These are phyloP conservation scores for Botrytis fabae DNA, from an alignment of 2,329 filamentous ascomycete genomes.

Conservation along the genomic window DNA sequence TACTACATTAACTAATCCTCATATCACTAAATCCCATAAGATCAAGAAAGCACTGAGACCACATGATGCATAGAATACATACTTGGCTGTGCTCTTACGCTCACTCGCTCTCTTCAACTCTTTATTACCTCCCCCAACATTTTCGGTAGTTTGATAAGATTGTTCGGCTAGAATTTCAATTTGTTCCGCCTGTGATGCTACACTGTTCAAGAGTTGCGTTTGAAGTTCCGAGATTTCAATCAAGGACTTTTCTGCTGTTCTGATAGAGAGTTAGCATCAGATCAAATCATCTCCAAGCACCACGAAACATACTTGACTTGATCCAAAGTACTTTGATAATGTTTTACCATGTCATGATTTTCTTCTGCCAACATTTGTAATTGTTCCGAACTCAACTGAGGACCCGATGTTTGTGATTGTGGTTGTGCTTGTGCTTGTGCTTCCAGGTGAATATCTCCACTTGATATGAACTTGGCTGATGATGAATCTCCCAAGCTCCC, in stretches of 20 bases:
- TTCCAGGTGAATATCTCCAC: conserved; percentile 29
- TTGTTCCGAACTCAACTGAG: conserved; percentile 72
- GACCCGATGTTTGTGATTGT: conserved; percentile 30
- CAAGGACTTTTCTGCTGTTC: conserved; percentile 84
- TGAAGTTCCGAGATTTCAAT: conserved; percentile 92
- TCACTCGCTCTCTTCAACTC: conserved; percentile 82
- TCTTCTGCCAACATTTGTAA: conserved; percentile 91
- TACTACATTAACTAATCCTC: conserved; percentile 18
- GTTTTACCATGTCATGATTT: conserved; percentile 87
- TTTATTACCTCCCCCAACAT: conserved; percentile 85
- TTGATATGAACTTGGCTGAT: conserved; percentile 26
- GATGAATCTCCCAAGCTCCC: conserved; percentile 34
- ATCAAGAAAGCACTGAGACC: conserved; percentile 73
- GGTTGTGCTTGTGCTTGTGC: conserved; percentile 31
- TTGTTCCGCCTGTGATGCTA: conserved; percentile 81
- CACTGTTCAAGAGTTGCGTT: conserved; percentile 80
- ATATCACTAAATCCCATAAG: conserved; percentile 73
- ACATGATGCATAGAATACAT: conserved; percentile 78
- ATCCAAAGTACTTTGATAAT: conserved; percentile 90
- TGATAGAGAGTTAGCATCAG: conserved; percentile 43
- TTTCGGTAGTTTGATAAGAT: conserved; percentile 77
- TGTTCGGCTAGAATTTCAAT: conserved; percentile 88
- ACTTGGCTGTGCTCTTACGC: conserved; percentile 69
- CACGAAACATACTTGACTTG: conserved; percentile 74
- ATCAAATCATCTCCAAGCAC: not conserved